Evolutionary conservation across 441 rosid genomes (phyloP), one percentile per base, ranked within the genome.

Genomic region (Gossypium lobatum): DNA sequence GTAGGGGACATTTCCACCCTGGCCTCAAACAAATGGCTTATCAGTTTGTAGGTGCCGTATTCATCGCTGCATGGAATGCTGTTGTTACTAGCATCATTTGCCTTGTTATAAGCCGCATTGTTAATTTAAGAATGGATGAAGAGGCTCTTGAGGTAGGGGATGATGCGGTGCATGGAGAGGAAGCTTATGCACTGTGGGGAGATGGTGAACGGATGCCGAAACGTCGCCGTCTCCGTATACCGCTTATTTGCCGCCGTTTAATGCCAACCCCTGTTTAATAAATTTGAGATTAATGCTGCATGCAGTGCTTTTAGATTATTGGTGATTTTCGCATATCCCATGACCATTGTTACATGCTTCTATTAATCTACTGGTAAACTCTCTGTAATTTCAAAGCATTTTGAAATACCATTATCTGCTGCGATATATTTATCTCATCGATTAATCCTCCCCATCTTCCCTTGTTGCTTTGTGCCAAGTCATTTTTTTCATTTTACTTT

Each of bases 161-260:
- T 18, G 84, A 83, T 60, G 91, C 89, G 0, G 85, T 82, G 55
- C 91, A 89, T 6, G 88, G 93, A 1, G 86, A 88, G 78, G 92
- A 86, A 75, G 92, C 88, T 14, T 85, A 85, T 71, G 88, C 87
- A 0, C 71, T 85, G 16, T 88, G 90, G 86, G 91, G 87, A 10
- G 87, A 86, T 50, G 87, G 86, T 1, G 90, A 87, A 68, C 73
- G 74, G 21, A 66, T 81, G 83, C 83, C 81, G 0, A 74, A 63
- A 42, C 28, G 76, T 31, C 76, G 17, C 4, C 77, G 72, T 1
- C 75, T 82, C 6, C 72, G 10, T 6, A 77, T 73, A 9, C 71
- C 74, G 39, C 81, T 78, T 14, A 55, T 72, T 14, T 45, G 16
- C 46, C 42, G 45, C 2, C 53, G 66, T 54, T 16, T 31, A 6